These are phyloP conservation scores for Aspergillus udagawae DNA, from an alignment of 2,329 filamentous ascomycete genomes.

Conservation along the genomic window DNA sequence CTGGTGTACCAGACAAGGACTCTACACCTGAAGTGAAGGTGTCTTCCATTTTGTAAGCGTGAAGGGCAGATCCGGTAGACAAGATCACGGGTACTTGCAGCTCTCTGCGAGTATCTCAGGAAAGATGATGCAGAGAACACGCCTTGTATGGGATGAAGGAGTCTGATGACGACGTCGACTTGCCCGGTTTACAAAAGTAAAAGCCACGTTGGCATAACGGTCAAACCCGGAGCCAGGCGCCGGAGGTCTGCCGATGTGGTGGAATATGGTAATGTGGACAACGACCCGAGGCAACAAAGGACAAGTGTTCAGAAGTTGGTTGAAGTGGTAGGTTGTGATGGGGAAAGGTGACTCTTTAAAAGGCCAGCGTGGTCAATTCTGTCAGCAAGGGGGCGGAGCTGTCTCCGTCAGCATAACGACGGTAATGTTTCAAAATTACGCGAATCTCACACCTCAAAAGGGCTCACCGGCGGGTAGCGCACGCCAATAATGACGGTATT, in stretches of 20 bases:
- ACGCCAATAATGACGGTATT: background rate
- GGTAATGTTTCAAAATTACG: slow-evolving; percentile 11
- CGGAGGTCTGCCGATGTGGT: slow-evolving; percentile 9
- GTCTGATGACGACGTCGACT: slow-evolving; percentile 6
- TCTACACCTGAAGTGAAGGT: slow-evolving; percentile 27
- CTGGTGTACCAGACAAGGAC: slow-evolving; percentile 29
- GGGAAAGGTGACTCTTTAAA: slow-evolving; percentile 30
- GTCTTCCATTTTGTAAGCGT: slow-evolving; percentile 27
- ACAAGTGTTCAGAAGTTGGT: slow-evolving; percentile 30
- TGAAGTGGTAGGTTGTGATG: slow-evolving; percentile 6
- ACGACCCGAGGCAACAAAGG: slow-evolving; percentile 21
- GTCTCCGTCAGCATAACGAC: slow-evolving; percentile 14
- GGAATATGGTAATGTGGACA: background rate
- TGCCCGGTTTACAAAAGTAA: slow-evolving; percentile 12
- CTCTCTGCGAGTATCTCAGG: slow-evolving; percentile 8
- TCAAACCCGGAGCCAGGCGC: slow-evolving; percentile 23
- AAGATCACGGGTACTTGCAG: background rate
- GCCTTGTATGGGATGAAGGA: slow-evolving; percentile 1
- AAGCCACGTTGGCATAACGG: slow-evolving; percentile 38
- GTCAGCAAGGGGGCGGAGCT: slow-evolving; percentile 18
- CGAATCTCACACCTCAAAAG: background rate
- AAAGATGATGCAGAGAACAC: background rate
- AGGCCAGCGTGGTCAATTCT: slow-evolving; percentile 39
- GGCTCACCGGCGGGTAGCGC: background rate
- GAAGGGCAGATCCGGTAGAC: background rate